Percentiles rank a stretch among this genome's conserved stretches.
Conservation (phyloP, 1,284 basidiomycete species). For the Pyrrhoderma lamaoense region DNA sequence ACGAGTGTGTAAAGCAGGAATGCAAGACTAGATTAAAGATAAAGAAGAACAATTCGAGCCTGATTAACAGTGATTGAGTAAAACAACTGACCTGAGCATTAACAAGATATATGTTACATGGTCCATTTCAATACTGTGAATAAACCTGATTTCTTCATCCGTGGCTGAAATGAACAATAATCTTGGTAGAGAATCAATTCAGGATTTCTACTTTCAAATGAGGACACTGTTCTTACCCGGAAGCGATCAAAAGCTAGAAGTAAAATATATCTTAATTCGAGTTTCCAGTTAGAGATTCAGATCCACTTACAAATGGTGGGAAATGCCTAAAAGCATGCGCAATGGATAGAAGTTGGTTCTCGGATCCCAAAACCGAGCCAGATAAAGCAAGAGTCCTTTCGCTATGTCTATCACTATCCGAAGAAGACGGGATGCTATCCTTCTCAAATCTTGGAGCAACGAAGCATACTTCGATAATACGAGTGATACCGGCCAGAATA, state of each 20-base stretch:
- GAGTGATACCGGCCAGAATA: constrained; percentile 76
- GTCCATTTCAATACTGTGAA: constrained; percentile 69
- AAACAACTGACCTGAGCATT: constrained; percentile 59
- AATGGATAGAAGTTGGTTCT: constrained; percentile 29
- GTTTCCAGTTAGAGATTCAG: background rate
- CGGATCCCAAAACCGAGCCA: constrained; percentile 10
- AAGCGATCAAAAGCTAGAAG: constrained; percentile 55
- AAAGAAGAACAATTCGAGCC: background rate
- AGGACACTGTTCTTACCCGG: constrained; percentile 36
- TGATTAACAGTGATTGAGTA: background rate
- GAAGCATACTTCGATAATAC: constrained; percentile 87
- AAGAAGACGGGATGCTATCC: constrained; percentile 22
- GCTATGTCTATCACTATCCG: constrained; percentile 44
- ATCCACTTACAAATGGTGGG: constrained; percentile 69
- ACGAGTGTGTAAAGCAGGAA: constrained; percentile 74
- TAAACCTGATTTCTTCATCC: constrained; percentile 76
- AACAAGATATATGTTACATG: constrained; percentile 84
- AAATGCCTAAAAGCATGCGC: constrained; percentile 74
- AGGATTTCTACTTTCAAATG: background rate
- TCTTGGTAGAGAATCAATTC: constrained; percentile 28
- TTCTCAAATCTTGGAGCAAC: constrained; percentile 36
- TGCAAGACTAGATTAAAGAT: constrained; percentile 48
- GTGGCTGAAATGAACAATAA: constrained; percentile 87
- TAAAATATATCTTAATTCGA: constrained; percentile 7
- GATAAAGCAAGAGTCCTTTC: constrained; percentile 52